These are phyloP conservation scores for Diplosphaera chodatii DNA, from an alignment of 139 green algal genomes.

Conservation along the genomic window DNA sequence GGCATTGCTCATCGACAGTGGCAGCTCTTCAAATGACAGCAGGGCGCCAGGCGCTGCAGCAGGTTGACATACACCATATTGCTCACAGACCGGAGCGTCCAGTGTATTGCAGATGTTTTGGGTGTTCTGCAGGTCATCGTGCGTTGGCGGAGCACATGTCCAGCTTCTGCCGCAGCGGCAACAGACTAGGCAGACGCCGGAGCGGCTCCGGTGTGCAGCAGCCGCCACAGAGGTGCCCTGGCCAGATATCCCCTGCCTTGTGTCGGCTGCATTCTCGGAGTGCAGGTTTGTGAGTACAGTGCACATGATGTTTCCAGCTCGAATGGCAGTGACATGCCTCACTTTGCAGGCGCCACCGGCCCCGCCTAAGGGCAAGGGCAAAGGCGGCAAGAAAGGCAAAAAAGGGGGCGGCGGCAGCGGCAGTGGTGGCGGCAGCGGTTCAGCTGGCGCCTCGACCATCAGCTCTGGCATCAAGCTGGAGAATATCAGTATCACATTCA, in stretches of 20 bases:
- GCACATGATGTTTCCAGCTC: no score
- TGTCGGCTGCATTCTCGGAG: no score
- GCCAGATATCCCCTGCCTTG: no score
- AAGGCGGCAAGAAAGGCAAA: not conserved
- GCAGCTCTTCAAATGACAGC: no score
- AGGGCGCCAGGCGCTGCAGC: no score
- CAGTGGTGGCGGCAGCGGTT: not conserved
- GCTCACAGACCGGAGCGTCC: no score
- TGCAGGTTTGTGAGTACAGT: no score
- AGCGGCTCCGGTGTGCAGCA: not conserved
- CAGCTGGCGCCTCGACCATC: conserved; percentile 34
- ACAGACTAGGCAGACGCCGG: not conserved
- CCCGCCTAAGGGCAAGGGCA: not conserved
- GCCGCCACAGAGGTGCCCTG: not conserved
- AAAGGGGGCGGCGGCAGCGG: not conserved
- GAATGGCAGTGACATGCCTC: no score
- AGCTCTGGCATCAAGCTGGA: conserved; percentile 66
- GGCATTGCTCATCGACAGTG: no score
- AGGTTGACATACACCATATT: no score
- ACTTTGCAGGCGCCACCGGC: not conserved
- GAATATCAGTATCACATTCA: conserved; percentile 84
- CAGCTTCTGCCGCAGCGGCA: not conserved
- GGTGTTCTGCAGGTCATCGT: not conserved
- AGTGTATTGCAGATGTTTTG: no score
- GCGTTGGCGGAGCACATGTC: not conserved